Percentiles rank a stretch among this genome's conserved stretches.
Conservation (phyloP, 2,329 filamentous ascomycete species). For the Bipolaris oryzae region DNA sequence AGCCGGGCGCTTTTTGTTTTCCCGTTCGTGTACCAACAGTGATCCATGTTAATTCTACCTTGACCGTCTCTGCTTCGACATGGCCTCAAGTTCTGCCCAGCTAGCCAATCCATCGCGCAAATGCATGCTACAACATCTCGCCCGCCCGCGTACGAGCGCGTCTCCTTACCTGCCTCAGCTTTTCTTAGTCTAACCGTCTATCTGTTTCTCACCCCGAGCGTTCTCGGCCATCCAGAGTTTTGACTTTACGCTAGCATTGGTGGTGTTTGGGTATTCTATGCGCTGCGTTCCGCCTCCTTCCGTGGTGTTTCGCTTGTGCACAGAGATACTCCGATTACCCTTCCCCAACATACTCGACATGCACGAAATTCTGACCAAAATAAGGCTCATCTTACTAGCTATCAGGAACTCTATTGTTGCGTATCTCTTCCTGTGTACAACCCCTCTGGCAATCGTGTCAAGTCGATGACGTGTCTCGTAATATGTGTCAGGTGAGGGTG, state of each 20-base stretch:
- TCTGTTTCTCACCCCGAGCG: neutral
- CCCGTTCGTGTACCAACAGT: too few relatives aligned
- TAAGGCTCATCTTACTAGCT: neutral
- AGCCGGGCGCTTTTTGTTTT: neutral
- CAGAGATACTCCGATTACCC: constrained; percentile 13
- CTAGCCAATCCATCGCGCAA: neutral
- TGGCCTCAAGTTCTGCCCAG: neutral
- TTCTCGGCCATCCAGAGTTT: neutral
- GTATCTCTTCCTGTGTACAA: neutral
- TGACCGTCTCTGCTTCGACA: neutral
- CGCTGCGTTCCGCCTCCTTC: constrained; percentile 14
- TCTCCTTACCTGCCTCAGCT: neutral
- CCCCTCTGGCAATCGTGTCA: neutral
- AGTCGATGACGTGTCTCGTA: constrained; percentile 4
- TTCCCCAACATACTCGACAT: neutral
- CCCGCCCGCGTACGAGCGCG: neutral
- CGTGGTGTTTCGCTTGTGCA: constrained; percentile 33
- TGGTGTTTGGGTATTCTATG: constrained; percentile 21
- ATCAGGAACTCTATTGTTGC: neutral
- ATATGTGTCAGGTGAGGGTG: constrained; percentile 1
- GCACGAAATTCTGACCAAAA: neutral
- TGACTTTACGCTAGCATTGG: constrained; percentile 6
- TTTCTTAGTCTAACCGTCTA: neutral
- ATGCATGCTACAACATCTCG: neutral
- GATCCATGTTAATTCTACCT: neutral